Percentiles rank a stretch among this genome's conserved stretches.
phyloP scores from a whole-genome alignment of 805 yeast species.

The Kregervanrija delftensis region DNA sequence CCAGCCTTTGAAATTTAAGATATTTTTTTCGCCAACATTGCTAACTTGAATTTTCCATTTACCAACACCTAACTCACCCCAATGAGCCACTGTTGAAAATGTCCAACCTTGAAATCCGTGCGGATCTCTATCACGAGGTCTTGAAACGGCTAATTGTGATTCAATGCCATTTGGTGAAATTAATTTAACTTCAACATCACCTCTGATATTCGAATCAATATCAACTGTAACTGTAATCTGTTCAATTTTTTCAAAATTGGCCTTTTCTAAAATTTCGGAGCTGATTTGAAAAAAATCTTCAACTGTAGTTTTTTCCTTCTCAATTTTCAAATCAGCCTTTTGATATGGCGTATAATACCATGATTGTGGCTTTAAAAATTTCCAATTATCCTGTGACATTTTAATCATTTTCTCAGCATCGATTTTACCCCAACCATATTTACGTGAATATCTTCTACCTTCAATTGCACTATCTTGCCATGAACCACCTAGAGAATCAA shows the following conservation, averaged over 20 bases:
- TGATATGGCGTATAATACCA: slow-evolving; percentile 54
- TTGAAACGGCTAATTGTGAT: slow-evolving; percentile 65
- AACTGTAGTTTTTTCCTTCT: slow-evolving; percentile 16
- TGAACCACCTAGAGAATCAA: slow-evolving; percentile 58
- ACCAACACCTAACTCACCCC: slow-evolving; percentile 84
- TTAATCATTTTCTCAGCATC: slow-evolving; percentile 75
- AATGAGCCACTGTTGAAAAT: slow-evolving; percentile 96
- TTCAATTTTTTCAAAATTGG: slow-evolving; percentile 68
- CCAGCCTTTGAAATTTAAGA: slow-evolving; percentile 55
- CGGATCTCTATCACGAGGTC: slow-evolving; percentile 49
- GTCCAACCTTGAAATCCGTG: slow-evolving; percentile 78
- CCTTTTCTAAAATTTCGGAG: slow-evolving; percentile 39
- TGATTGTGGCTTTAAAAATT: slow-evolving; percentile 80
- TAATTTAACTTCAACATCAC: slow-evolving; percentile 58
- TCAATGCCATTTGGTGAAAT: slow-evolving; percentile 69
- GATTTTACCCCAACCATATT: slow-evolving; percentile 86
- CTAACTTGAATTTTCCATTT: slow-evolving; percentile 70
- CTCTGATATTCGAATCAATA: slow-evolving; percentile 59
- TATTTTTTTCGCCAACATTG: slow-evolving; percentile 33
- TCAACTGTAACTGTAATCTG: slow-evolving; percentile 81
- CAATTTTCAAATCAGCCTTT: slow-evolving; percentile 25
- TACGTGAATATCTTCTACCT: slow-evolving; percentile 68
- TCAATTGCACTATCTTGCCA: slow-evolving; percentile 68
- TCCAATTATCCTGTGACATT: slow-evolving; percentile 66
- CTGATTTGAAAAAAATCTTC: slow-evolving; percentile 40